Evolutionary conservation across 257 asterid genomes (phyloP).

Genomic region (Lavandula angustifolia): DNA sequence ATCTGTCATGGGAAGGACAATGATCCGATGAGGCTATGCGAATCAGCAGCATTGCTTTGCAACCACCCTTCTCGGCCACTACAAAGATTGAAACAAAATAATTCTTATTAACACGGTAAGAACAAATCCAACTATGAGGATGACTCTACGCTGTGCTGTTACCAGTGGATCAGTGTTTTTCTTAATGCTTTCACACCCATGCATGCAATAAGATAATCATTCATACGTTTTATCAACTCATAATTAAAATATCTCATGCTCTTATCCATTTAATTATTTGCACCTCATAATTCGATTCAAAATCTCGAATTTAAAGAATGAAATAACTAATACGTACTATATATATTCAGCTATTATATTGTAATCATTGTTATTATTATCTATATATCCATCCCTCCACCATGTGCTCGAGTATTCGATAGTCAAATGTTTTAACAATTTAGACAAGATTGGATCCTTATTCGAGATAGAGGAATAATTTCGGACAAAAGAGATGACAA

Average conservation of each 20-base stretch:
- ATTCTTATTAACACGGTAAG: neutral
- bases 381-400: neutral
- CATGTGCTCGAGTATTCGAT: neutral
- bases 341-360: neutral
- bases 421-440: constrained; percentile 19
- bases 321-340: neutral
- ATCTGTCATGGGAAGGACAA: constrained; percentile 52
- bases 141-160: no score
- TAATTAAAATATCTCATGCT: no score
- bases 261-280: no score
- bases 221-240: no score
- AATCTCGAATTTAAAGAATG: no score
- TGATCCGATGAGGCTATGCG: constrained; percentile 50
- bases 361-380: neutral
- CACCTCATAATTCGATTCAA: no score
- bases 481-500: constrained; percentile 29
- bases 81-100: constrained; percentile 17
- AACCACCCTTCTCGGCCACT: constrained; percentile 77
- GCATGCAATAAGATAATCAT: no score
- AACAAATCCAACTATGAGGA: no score
- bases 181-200: no score
- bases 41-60: constrained; percentile 51
- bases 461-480: constrained; percentile 23
- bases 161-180: no score
- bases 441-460: constrained; percentile 2